Base-by-base conservation (phyloP, 2,329 filamentous ascomycete genomes). In the Diaporthe amygdali region DNA sequence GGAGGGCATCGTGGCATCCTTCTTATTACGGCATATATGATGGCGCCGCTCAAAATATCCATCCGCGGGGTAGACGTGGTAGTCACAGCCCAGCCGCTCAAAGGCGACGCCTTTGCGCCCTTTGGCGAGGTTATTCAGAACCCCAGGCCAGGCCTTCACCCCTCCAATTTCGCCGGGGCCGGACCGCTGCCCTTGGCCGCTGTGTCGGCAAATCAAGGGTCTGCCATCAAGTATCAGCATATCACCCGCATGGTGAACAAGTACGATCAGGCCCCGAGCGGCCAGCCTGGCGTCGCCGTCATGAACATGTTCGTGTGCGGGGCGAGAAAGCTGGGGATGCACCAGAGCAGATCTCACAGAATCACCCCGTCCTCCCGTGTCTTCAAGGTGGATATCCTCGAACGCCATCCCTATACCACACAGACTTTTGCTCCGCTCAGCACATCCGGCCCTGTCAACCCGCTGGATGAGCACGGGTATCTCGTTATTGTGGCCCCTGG, bases 301-400 rank as follows among this genome's bases (percentile, higher is more conserved):
- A 91, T 97, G 88, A 97, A 92, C 82, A 92, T 98, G 89, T 98
- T 98, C 81, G 91, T 94, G 69, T 98, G 94, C 80, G 91, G 90
- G 63, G 92, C 93, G 12, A 87, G 93, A 44, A 76, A 84, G 46
- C 82, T 93, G 54, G 69, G 70, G 64, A 67, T 25, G 22, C 69
- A 25, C n/a, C 70, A 49, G 32, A 49, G 67, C 7, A 55, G 56
- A 15, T 41, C 67, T 30, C 41, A 17, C 20, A 47, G 20, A 3
- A 25, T 30, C 51, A 70, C 73, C 20, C 68, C 73, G 54, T 71
- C 75, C 61, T 54, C 61, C 56, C 37, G 51, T 64, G 72, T 88
- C 5, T 93, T 97, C 79, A 85, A 88, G 55, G 87, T 98, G 68
- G 82, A 83, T 25, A 89, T 97, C 70, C 89, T 98, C 37, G 96